Conservation (phyloP, 2,329 filamentous ascomycete genomes). For the Colletotrichum higginsianum region DNA sequence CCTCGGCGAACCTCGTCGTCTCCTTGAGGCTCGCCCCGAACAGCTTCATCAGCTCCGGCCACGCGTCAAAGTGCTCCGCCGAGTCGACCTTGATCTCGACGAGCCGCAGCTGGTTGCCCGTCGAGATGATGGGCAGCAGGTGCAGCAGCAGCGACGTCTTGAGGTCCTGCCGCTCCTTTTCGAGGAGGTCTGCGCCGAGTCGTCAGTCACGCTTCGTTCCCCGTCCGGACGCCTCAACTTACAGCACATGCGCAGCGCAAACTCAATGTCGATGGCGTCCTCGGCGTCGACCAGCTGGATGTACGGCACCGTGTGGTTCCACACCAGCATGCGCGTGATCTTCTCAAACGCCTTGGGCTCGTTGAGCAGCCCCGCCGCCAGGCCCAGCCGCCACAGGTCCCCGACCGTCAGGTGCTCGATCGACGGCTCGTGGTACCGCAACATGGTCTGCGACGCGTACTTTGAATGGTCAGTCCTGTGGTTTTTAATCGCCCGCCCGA, state of each 20-base stretch:
- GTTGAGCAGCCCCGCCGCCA: constrained; percentile 40
- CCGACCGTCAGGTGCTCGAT: constrained; percentile 39
- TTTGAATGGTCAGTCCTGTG: background rate
- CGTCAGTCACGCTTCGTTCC: constrained; percentile 11
- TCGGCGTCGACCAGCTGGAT: constrained; percentile 39
- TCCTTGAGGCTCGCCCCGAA: constrained; percentile 40
- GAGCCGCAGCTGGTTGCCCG: constrained; percentile 39
- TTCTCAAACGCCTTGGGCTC: constrained; percentile 37
- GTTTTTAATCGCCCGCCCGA: too few relatives aligned
- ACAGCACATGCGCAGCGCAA: constrained; percentile 41
- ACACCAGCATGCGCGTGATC: constrained; percentile 36
- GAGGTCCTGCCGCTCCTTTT: constrained; percentile 41
- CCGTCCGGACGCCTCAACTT: constrained; percentile 14
- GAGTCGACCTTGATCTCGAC: constrained; percentile 43
- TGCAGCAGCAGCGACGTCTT: constrained; percentile 40
- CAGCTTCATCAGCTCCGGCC: constrained; percentile 41
- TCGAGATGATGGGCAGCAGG: constrained; percentile 38
- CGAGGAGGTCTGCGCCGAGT: constrained; percentile 27
- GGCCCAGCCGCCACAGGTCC: constrained; percentile 36
- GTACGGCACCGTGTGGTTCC: constrained; percentile 40
- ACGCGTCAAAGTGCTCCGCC: constrained; percentile 40
- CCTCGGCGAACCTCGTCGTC: constrained; percentile 38
- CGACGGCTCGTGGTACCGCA: constrained; percentile 38
- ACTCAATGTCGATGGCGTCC: constrained; percentile 38
- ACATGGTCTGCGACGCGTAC: constrained; percentile 39